Evolutionary conservation across 129 eudicot species (phyloP).

Genomic region (Saposhnikovia divaricata): DNA sequence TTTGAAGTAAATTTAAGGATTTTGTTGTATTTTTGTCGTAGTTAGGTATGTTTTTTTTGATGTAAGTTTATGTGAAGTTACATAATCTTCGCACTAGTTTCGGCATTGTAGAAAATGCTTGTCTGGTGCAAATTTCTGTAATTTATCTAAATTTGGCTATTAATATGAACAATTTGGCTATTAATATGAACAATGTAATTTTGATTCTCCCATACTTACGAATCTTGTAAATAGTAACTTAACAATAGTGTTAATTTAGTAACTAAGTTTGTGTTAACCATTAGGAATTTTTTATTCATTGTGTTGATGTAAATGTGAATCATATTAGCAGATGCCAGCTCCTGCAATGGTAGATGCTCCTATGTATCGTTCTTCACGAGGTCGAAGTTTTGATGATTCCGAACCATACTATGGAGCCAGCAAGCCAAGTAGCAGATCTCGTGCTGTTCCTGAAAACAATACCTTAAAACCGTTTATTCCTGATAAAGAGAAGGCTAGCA

Average conservation of each 20-base stretch:
- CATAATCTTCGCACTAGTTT: neutral
- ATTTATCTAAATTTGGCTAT: neutral
- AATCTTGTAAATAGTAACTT: neutral
- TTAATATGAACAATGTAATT: too few species aligned
- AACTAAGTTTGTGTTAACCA: neutral
- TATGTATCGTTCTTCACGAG: slow-evolving; percentile 44
- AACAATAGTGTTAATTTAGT: neutral
- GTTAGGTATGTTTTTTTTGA: neutral
- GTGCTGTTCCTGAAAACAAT: slow-evolving; percentile 64
- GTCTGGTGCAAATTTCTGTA: neutral
- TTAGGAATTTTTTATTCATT: neutral
- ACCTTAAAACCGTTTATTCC: slow-evolving; percentile 53
- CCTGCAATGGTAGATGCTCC: slow-evolving; percentile 47
- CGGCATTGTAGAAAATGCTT: neutral
- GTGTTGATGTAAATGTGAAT: neutral
- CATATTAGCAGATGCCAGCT: slow-evolving; percentile 36
- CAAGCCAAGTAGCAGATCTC: slow-evolving; percentile 61
- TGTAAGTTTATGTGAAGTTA: neutral
- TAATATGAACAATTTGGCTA: neutral
- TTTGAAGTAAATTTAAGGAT: neutral
- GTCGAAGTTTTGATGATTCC: slow-evolving; percentile 75
- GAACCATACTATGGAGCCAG: slow-evolving; percentile 49
- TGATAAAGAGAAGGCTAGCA: slow-evolving; percentile 74
- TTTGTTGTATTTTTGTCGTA: neutral
- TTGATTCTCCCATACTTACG: neutral